Evolutionary conservation across 1,284 basidiomycete genomes (phyloP).

Genomic region (Malassezia globosa): DNA sequence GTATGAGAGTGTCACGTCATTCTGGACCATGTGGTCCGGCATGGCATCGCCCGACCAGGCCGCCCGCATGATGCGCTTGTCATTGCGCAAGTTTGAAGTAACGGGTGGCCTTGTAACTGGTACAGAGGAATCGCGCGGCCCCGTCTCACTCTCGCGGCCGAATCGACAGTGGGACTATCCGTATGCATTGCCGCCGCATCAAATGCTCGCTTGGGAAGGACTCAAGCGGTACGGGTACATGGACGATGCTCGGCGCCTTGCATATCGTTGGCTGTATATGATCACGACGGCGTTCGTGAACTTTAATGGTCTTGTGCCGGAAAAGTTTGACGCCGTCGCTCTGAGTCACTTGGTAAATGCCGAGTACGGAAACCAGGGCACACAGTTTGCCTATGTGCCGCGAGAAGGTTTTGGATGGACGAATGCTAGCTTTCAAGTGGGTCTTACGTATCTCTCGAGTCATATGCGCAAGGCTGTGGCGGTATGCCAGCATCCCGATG

Average conservation of each 20-base stretch:
- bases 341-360: constrained; percentile 90
- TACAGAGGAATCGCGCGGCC: constrained; percentile 88
- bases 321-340: constrained; percentile 96
- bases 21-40: constrained; percentile 96
- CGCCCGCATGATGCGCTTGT: constrained; percentile 73
- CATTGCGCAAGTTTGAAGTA: constrained; percentile 87
- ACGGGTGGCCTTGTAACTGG: constrained; percentile 91
- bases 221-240: constrained; percentile 89
- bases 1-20: constrained; percentile 87
- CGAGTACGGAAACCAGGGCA: constrained; percentile 95
- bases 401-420: constrained; percentile 82
- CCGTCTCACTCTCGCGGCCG: constrained; percentile 87
- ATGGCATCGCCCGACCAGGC: constrained; percentile 89
- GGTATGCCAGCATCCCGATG: constrained; percentile 77
- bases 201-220: constrained; percentile 79
- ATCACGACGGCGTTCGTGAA: constrained; percentile 52
- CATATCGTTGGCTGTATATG: constrained; percentile 96
- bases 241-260: constrained; percentile 80
- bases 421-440: constrained; percentile 62
- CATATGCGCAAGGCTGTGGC: constrained; percentile 91
- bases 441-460: constrained; percentile 79
- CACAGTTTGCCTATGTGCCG: constrained; percentile 78
- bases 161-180: constrained; percentile 82
- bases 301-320: constrained; percentile 92
- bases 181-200: constrained; percentile 63